Evolutionary conservation across 1,284 basidiomycete genomes (phyloP).

Genomic region (Tilletia indica): DNA sequence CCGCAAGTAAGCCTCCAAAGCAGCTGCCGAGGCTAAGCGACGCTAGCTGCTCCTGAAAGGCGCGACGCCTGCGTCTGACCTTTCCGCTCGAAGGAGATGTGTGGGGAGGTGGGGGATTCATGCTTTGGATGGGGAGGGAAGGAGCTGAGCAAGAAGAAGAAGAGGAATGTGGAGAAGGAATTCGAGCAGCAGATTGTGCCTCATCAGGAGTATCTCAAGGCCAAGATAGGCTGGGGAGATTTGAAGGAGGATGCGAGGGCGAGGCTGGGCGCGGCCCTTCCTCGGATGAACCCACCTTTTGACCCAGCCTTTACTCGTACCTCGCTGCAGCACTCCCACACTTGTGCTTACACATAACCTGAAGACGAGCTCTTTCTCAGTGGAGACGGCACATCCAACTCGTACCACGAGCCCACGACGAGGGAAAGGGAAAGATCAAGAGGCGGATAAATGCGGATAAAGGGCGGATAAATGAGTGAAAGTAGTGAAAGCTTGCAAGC

Average conservation of each 20-base stretch:
- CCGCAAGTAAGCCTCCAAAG: conserved; percentile 73
- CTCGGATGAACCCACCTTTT: too few species aligned
- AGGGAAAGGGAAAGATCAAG: too few species aligned
- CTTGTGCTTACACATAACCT: too few species aligned
- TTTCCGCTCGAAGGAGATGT: conserved; percentile 63
- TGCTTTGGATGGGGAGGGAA: conserved; percentile 77
- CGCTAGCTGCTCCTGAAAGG: conserved; percentile 81
- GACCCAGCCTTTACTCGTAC: too few species aligned
- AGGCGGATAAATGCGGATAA: too few species aligned
- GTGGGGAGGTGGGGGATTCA: conserved; percentile 69
- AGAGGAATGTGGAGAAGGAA: conserved; percentile 79
- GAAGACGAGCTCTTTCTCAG: too few species aligned
- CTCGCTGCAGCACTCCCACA: too few species aligned
- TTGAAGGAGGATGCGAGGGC: not conserved
- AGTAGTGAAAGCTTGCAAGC: too few species aligned
- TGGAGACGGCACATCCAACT: too few species aligned
- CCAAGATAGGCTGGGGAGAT: conserved; percentile 43
- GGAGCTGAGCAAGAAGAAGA: conserved; percentile 77
- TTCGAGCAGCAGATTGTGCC: conserved; percentile 65
- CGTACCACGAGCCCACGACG: too few species aligned
- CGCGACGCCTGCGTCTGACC: conserved; percentile 68
- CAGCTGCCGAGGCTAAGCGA: conserved; percentile 71
- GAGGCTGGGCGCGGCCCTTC: too few species aligned
- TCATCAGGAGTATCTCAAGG: conserved; percentile 49
- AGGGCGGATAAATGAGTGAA: too few species aligned